These are phyloP conservation scores for Thalassiosira livingstoniorum DNA, from an alignment of 352 stramenopile species.

Conservation along the genomic window DNA sequence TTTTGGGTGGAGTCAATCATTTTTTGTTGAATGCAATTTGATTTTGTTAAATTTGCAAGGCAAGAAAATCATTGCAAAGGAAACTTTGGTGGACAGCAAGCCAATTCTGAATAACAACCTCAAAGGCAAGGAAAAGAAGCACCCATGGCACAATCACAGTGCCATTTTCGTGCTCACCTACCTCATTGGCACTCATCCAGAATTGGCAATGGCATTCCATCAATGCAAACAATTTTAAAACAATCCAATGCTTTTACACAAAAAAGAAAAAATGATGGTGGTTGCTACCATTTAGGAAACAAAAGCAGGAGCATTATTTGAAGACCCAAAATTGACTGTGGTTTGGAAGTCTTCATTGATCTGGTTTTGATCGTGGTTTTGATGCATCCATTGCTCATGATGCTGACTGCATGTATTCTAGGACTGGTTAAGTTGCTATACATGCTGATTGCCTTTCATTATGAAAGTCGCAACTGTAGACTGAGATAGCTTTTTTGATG, in stretches of 20 bases:
- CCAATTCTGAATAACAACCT: constrained; percentile 34
- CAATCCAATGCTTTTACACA: constrained; percentile 50
- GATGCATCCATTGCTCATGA: background rate
- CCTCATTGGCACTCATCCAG: constrained; percentile 46
- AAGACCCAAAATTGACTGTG: constrained; percentile 24
- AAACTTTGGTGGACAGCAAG: constrained; percentile 12
- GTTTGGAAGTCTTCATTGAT: constrained; percentile 60
- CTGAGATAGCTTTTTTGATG: constrained; percentile 43
- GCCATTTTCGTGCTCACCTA: constrained; percentile 67
- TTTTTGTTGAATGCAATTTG: constrained; percentile 39
- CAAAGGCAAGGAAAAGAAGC: constrained; percentile 9
- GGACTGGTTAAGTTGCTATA: constrained; percentile 35
- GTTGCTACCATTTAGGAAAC: constrained; percentile 59
- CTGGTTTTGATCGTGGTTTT: constrained; percentile 62
- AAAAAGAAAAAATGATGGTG: constrained; percentile 42
- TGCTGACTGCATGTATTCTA: constrained; percentile 18
- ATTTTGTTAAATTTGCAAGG: constrained; percentile 12
- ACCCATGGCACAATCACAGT: constrained; percentile 19
- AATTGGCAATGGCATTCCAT: constrained; percentile 65
- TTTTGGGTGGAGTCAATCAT: constrained; percentile 38
- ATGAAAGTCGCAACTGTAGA: constrained; percentile 40
- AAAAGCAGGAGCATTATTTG: constrained; percentile 50
- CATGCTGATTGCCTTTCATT: constrained; percentile 27
- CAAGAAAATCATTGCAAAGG: constrained; percentile 18
- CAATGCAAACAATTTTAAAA: constrained; percentile 52